Evolutionary conservation across 1,284 basidiomycete genomes (phyloP).

Genomic region (Takashimella tepidaria): DNA sequence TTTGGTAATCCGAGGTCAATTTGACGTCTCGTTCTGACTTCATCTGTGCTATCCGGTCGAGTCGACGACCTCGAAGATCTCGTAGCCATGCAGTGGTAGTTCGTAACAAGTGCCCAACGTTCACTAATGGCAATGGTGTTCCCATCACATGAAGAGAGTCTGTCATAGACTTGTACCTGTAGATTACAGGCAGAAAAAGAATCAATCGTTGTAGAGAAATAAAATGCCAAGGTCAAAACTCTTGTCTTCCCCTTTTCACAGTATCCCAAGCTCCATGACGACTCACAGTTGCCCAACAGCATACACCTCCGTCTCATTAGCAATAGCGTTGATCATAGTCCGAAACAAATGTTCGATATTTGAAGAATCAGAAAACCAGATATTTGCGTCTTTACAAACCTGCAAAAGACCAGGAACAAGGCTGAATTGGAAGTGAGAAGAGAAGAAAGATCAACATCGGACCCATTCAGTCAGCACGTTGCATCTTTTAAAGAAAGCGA

Average conservation of each 20-base stretch:
- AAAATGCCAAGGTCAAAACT: no score
- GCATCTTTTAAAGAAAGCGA: conserved; percentile 60
- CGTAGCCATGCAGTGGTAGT: conserved; percentile 16
- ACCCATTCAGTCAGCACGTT: conserved; percentile 9
- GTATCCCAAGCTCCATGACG: not conserved
- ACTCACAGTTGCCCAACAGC: conserved; percentile 64
- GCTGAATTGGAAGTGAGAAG: conserved; percentile 50
- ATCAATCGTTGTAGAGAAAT: no score
- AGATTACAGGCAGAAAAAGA: not conserved
- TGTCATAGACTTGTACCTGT: conserved; percentile 59
- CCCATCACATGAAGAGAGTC: conserved; percentile 62
- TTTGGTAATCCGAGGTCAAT: no score
- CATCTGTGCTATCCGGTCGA: conserved; percentile 9
- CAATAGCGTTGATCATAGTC: conserved; percentile 62
- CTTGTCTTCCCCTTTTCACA: no score
- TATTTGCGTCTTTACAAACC: conserved; percentile 59
- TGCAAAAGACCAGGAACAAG: conserved; percentile 65
- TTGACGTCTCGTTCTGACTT: conserved; percentile 5
- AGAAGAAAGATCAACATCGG: conserved; percentile 5
- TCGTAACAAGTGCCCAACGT: conserved; percentile 9
- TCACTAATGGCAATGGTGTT: conserved; percentile 23
- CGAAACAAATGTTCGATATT: conserved; percentile 66
- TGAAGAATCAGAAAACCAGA: conserved; percentile 60
- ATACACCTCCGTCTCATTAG: conserved; percentile 62
- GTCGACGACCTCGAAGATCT: conserved; percentile 6